These are phyloP conservation scores for Lablab purpureus DNA, from an alignment of 306 rosid genomes.

Conservation along the genomic window DNA sequence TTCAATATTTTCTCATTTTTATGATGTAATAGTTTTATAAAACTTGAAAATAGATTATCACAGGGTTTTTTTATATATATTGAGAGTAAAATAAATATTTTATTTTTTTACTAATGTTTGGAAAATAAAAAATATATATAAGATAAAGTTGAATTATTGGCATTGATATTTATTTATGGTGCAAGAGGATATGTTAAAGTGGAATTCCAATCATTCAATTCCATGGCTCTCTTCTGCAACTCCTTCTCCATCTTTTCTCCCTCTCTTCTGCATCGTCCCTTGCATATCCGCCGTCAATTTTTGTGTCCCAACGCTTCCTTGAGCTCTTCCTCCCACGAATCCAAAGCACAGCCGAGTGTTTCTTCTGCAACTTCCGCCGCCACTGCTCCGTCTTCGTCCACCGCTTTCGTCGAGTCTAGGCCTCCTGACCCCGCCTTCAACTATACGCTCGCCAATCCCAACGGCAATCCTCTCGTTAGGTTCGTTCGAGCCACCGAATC, in stretches of 20 bases:
- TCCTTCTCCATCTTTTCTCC: constrained; percentile 58
- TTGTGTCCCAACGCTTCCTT: constrained; percentile 56
- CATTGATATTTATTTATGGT: no score
- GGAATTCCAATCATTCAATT: neutral
- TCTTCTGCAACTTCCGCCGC: constrained; percentile 50
- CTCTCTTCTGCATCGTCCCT: constrained; percentile 48
- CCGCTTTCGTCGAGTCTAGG: constrained; percentile 56
- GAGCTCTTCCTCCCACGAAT: constrained; percentile 61
- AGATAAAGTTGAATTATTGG: no score
- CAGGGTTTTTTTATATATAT: no score
- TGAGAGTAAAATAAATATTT: no score
- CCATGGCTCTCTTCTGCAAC: constrained; percentile 70
- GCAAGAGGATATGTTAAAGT: no score
- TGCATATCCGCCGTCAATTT: constrained; percentile 37
- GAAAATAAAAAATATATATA: no score
- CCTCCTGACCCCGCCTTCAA: constrained; percentile 53
- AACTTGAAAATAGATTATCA: no score
- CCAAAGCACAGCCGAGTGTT: constrained; percentile 51
- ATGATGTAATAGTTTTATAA: no score
- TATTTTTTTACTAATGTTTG: no score
- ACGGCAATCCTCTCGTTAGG: constrained; percentile 54
- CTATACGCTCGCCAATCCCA: constrained; percentile 59
- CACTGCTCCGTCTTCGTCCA: constrained; percentile 36
- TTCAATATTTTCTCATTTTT: no score
- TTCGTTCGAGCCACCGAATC: constrained; percentile 75